Conservation (phyloP, 352 stramenopile species). For the Globisporangium barbulae region DNA sequence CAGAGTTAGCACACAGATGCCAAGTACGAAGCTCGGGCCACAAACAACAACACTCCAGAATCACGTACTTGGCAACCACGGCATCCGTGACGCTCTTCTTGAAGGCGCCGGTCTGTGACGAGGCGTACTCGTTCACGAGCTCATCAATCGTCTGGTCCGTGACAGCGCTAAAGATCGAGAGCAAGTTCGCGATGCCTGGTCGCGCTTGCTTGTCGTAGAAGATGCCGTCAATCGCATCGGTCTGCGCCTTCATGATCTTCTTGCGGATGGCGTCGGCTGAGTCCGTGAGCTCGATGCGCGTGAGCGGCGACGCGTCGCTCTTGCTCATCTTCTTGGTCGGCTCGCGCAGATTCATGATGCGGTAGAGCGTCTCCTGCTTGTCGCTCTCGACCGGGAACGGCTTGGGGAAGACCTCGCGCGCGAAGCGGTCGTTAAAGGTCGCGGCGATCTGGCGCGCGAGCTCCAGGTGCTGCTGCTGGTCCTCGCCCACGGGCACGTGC, state of each 20-base stretch:
- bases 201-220: constrained; percentile 89
- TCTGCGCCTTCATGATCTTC: constrained; percentile 91
- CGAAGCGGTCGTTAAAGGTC: constrained; percentile 97
- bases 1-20: constrained; percentile 2
- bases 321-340: constrained; percentile 99
- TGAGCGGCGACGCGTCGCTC: constrained; percentile 87
- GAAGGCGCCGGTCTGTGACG: constrained; percentile 87
- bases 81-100: constrained; percentile 95
- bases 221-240: constrained; percentile 74
- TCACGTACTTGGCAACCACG: constrained; percentile 89
- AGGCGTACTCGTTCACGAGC: constrained; percentile 54
- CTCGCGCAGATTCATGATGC: constrained; percentile 97
- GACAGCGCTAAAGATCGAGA: constrained; percentile 88
- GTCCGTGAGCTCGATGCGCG: constrained; percentile 94
- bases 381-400: constrained; percentile 48
- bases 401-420: constrained; percentile 48
- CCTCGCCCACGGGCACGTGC: constrained; percentile 97
- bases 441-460: constrained; percentile 96
- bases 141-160: constrained; percentile 78
- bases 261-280: constrained; percentile 57
- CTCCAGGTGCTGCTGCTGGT: constrained; percentile 98
- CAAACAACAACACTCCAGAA: constrained; percentile 5
- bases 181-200: constrained; percentile 94
- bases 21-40: constrained; percentile 11
- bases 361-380: constrained; percentile 54